These are phyloP conservation scores for Lizonia empirigonia DNA, from an alignment of 2,329 filamentous ascomycete genomes.

Conservation along the genomic window DNA sequence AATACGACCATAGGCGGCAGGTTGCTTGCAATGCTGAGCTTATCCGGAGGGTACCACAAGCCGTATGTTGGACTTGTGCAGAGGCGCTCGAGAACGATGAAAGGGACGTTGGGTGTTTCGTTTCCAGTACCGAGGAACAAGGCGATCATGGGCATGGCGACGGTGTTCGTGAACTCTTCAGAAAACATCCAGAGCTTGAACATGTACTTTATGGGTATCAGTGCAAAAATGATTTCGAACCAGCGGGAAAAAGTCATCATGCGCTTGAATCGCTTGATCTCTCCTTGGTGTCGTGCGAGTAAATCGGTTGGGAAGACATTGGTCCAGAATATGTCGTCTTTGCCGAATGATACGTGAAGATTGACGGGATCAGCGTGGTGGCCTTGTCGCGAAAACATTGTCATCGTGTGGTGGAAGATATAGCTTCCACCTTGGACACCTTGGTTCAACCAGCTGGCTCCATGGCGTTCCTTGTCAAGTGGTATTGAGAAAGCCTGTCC, in stretches of 20 bases:
- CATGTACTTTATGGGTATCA: slow-evolving; percentile 67
- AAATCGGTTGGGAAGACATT: slow-evolving; percentile 68
- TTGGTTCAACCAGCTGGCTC: slow-evolving; percentile 65
- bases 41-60: slow-evolving; percentile 63
- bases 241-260: slow-evolving; percentile 63
- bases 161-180: slow-evolving; percentile 71
- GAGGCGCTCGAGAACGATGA: slow-evolving; percentile 64
- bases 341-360: slow-evolving; percentile 63
- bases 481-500: slow-evolving; percentile 65
- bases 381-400: slow-evolving; percentile 65
- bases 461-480: slow-evolving; percentile 61
- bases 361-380: slow-evolving; percentile 62
- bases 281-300: slow-evolving; percentile 60
- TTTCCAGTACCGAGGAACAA: slow-evolving; percentile 78
- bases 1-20: slow-evolving; percentile 66
- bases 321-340: slow-evolving; percentile 67
- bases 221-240: slow-evolving; percentile 65
- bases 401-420: slow-evolving; percentile 72
- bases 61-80: slow-evolving; percentile 61
- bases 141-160: slow-evolving; percentile 73
- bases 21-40: slow-evolving; percentile 56
- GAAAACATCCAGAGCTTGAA: slow-evolving; percentile 72
- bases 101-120: slow-evolving; percentile 72
- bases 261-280: slow-evolving; percentile 60
- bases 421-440: slow-evolving; percentile 68